Evolutionary conservation across 2,329 filamentous ascomycete species (phyloP), one percentile per base, ranked within the genome.

Genomic region (Cytospora mali): DNA sequence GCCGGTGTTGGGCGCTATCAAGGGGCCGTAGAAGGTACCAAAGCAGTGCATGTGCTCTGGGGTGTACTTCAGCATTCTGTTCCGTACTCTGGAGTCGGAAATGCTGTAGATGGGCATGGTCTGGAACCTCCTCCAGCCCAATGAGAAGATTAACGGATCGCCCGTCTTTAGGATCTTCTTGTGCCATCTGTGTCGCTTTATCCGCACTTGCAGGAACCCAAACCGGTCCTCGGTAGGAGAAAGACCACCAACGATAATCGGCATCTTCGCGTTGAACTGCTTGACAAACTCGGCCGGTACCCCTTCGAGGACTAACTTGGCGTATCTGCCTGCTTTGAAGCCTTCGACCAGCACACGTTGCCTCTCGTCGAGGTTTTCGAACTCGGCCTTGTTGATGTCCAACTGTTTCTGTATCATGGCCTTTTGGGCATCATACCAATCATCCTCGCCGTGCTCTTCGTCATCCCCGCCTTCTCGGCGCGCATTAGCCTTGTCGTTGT

Each of bases 41-140:
- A 96, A 96, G 79, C 96, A 99, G 79, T 98, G 95, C 93, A 97
- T 98, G 74, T 99, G 95, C 80, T 99, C 96, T 0, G 95, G 96
- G 0, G 94, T 97, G 77, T 99, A 99, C 77, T 99, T 99, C 66
- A 99, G 85, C 94, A 99, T 97, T 62, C 95, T 88, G 77, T 98
- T 97, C 67, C 95, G 85, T 28, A 92, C 96, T 69, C 95, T 87
- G 66, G 91, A 96, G 76, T 98, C 95, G 27, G 92, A 95, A 62
- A 95, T 97, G 78, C 90, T 95, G 84, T 97, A 99, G 64, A 97
- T 88, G 21, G 94, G 94, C 69, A 95, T 81, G 6, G 90, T 89
- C 77, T 98, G 95, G 81, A 99, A 99, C 65, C 95, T 86, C 56
- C 95, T 85, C 95, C 95, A 99, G 49, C 95, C 95, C 50, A 99